Conservation (phyloP, 208 protist species). For the Acanthamoeba castellanii region DNA sequence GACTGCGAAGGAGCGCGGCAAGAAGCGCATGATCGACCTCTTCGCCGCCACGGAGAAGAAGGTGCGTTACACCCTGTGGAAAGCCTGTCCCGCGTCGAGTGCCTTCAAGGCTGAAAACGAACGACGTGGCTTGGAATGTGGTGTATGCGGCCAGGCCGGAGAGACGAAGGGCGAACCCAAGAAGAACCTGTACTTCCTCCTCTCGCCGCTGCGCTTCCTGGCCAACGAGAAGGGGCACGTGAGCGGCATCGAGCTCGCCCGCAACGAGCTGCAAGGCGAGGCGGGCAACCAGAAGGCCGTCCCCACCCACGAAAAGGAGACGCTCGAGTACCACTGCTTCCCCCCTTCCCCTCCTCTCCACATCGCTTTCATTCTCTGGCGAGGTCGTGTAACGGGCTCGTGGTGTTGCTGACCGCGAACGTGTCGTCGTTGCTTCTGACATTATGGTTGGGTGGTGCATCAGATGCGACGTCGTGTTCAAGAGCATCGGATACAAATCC, state of each 20-base stretch:
- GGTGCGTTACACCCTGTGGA: neutral
- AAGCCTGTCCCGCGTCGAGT: too few species aligned
- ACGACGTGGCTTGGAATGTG: too few species aligned
- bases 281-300: constrained; percentile 44
- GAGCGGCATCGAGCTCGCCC: constrained; percentile 42
- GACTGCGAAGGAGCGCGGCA: constrained; percentile 8
- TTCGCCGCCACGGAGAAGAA: neutral
- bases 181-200: constrained; percentile 25
- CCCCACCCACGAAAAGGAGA: constrained; percentile 44
- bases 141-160: neutral
- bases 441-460: too few species aligned
- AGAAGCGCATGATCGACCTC: constrained; percentile 69
- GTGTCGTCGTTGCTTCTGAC: neutral
- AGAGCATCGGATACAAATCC: constrained; percentile 68
- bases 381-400: too few species aligned
- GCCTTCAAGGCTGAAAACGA: too few species aligned
- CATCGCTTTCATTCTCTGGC: neutral
- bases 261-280: constrained; percentile 36
- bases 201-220: constrained; percentile 3
- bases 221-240: neutral
- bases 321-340: neutral
- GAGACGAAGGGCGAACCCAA: neutral
- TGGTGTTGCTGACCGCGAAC: neutral
- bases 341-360: neutral
- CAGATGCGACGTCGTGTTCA: constrained; percentile 36